These are phyloP conservation scores for Pseudogymnoascus sp. DNA, from an alignment of 2,329 filamentous ascomycete genomes.

Conservation along the genomic window DNA sequence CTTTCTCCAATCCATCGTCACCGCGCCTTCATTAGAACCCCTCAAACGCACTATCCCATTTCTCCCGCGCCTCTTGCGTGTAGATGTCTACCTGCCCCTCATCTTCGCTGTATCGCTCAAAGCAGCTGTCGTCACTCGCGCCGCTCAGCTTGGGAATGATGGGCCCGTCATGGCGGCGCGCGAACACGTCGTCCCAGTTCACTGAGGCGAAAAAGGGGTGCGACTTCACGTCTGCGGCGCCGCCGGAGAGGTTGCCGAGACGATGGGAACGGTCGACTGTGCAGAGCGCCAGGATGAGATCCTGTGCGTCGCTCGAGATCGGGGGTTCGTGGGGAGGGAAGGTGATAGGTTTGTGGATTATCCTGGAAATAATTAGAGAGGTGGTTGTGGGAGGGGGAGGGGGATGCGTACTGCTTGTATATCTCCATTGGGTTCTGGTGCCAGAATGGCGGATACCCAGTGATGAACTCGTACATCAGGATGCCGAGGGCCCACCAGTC, in stretches of 20 bases:
- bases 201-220: slow-evolving; percentile 70
- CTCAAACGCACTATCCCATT: slow-evolving; percentile 64
- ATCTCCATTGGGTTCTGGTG: slow-evolving; percentile 82
- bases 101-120: slow-evolving; percentile 69
- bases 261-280: slow-evolving; percentile 71
- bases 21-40: slow-evolving; percentile 50
- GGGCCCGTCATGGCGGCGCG: slow-evolving; percentile 57
- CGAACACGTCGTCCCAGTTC: slow-evolving; percentile 66
- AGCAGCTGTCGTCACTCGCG: slow-evolving; percentile 70
- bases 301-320: slow-evolving; percentile 62
- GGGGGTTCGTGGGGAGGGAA: slow-evolving; percentile 62
- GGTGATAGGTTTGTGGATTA: slow-evolving; percentile 68
- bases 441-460: slow-evolving; percentile 81
- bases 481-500: slow-evolving; percentile 88
- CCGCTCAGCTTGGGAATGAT: slow-evolving; percentile 69
- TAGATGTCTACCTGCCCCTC: slow-evolving; percentile 54
- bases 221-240: slow-evolving; percentile 62
- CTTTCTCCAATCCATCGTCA: background rate
- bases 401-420: slow-evolving; percentile 59
- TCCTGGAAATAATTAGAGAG: slow-evolving; percentile 41
- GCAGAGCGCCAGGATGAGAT: slow-evolving; percentile 70
- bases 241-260: slow-evolving; percentile 70
- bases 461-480: slow-evolving; percentile 76
- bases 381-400: background rate
- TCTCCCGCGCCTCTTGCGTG: slow-evolving; percentile 58